A percentile compares a stretch with the other conserved stretches of the same genome.
Conservation (phyloP, 441 rosid genomes). For the Biscutella laevigata region DNA sequence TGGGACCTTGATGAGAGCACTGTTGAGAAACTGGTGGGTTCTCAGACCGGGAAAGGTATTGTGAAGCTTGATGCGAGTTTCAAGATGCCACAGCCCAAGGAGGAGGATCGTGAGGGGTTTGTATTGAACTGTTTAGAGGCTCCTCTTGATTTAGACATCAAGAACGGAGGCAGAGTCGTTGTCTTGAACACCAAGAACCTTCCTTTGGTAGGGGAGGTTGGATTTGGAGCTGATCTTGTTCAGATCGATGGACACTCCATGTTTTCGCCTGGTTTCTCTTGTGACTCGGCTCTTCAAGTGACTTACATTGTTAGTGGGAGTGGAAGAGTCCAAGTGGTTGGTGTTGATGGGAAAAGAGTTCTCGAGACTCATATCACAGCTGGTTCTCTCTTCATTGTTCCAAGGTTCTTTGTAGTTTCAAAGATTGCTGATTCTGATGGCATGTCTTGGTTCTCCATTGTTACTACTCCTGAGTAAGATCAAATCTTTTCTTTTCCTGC, state of each 20-base stretch:
- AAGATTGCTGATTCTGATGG: conserved; percentile 72
- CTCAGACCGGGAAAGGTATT: conserved; percentile 50
- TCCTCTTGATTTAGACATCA: conserved; percentile 63
- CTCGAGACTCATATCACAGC: conserved; percentile 58
- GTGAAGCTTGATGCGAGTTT: conserved; percentile 43
- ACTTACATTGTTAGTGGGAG: conserved; percentile 71
- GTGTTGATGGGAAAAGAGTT: conserved; percentile 62
- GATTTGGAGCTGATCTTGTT: conserved; percentile 87
- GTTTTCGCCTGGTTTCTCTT: conserved; percentile 91
- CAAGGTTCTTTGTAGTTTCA: conserved; percentile 77
- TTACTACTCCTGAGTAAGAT: conserved; percentile 83
- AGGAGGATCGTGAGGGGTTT: conserved; percentile 46
- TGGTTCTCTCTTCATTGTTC: conserved; percentile 71
- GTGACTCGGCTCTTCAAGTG: conserved; percentile 86
- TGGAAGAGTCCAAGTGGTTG: conserved; percentile 76
- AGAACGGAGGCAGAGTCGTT: conserved; percentile 72
- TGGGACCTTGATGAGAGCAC: conserved; percentile 46
- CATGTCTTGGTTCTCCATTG: conserved; percentile 56
- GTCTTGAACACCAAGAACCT: conserved; percentile 73
- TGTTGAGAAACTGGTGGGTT: conserved; percentile 39
- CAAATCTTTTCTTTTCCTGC: background rate
- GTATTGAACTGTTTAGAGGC: conserved; percentile 74
- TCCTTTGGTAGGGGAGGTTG: conserved; percentile 70
- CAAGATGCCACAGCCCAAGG: conserved; percentile 57
- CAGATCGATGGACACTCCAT: conserved; percentile 56